Evolutionary conservation across 2,329 filamentous ascomycete genomes (phyloP).

Genomic region (Fusarium dimerum): DNA sequence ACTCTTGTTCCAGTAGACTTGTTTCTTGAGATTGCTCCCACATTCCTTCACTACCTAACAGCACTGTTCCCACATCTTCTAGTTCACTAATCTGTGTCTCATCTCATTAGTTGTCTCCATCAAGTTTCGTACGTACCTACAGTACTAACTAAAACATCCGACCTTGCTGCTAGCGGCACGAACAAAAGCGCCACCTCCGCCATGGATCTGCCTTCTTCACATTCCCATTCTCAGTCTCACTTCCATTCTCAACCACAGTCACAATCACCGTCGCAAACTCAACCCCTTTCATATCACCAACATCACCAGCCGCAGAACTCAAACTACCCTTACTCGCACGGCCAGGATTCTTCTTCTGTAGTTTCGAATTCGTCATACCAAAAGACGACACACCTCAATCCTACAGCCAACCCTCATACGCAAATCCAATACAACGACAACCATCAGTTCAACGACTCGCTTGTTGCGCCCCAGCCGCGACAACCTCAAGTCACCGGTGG

Average conservation of each 20-base stretch:
- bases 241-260: background rate
- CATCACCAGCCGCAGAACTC: slow-evolving; percentile 16
- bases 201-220: slow-evolving; percentile 33
- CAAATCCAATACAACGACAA: slow-evolving; percentile 22
- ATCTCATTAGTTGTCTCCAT: no score
- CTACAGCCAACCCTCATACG: slow-evolving; percentile 16
- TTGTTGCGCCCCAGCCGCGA: slow-evolving; percentile 21
- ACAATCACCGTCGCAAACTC: no score
- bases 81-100: no score
- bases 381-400: slow-evolving; percentile 16
- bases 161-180: slow-evolving; percentile 17
- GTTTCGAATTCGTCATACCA: slow-evolving; percentile 20
- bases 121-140: no score
- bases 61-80: no score
- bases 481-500: slow-evolving; percentile 35
- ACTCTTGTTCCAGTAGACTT: no score
- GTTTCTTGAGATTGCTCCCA: no score
- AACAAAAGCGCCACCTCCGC: slow-evolving; percentile 31
- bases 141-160: no score
- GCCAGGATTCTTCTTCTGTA: slow-evolving; percentile 22
- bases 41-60: no score
- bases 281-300: slow-evolving; percentile 21
- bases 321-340: slow-evolving; percentile 21
- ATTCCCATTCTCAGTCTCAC: slow-evolving; percentile 18
- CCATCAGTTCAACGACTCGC: slow-evolving; percentile 15